A percentile compares a stretch with the other conserved stretches of the same genome.
These are phyloP conservation scores for Ceratocystis huliohia DNA, from an alignment of 2,329 filamentous ascomycete genomes.

Conservation along the genomic window DNA sequence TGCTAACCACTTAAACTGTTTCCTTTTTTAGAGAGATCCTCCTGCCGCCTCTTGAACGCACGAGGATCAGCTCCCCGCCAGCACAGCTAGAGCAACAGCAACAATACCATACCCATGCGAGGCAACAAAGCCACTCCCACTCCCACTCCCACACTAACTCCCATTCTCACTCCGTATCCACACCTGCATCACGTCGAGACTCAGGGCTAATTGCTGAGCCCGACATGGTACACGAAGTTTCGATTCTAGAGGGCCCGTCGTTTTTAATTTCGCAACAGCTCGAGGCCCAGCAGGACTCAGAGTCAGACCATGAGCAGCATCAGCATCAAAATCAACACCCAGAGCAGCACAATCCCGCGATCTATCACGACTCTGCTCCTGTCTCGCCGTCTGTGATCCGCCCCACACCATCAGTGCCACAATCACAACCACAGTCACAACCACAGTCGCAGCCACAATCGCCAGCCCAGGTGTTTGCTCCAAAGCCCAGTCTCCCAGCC, in stretches of 20 bases:
- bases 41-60: constrained; percentile 36
- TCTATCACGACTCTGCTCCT: constrained; percentile 41
- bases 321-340: constrained; percentile 22
- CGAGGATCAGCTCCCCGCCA: constrained; percentile 13
- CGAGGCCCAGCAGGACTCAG: neutral
- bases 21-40: constrained; percentile 32
- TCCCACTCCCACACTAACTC: constrained; percentile 17
- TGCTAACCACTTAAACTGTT: constrained; percentile 19
- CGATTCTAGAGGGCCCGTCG: constrained; percentile 22
- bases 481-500: neutral
- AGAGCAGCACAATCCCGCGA: constrained; percentile 20
- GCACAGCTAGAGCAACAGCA: constrained; percentile 28
- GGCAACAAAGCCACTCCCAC: constrained; percentile 22
- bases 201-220: constrained; percentile 8
- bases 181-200: constrained; percentile 16
- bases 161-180: constrained; percentile 10
- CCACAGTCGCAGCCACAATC: neutral
- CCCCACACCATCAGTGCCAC: constrained; percentile 39
- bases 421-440: too few species aligned
- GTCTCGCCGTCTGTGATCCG: constrained; percentile 42
- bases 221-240: constrained; percentile 18
- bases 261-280: constrained; percentile 17
- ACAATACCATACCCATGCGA: constrained; percentile 27
- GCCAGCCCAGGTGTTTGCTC: constrained; percentile 16
- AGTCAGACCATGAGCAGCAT: constrained; percentile 13